Evolutionary conservation across 306 rosid species (phyloP).

Genomic region (cucumber (Cucumis sativus)): DNA sequence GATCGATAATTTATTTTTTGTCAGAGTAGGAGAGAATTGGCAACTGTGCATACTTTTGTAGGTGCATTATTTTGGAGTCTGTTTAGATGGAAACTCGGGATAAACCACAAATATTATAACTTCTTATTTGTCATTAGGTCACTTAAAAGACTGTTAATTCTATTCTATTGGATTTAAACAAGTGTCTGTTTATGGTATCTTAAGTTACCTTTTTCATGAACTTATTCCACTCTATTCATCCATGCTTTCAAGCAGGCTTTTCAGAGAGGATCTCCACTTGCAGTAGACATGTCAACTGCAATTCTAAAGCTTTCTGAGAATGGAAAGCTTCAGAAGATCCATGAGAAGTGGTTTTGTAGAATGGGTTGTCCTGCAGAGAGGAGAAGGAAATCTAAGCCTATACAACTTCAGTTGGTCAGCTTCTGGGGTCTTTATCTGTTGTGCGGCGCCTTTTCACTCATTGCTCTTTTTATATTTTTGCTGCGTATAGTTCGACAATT

Average conservation of each 20-base stretch:
- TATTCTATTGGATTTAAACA: neutral
- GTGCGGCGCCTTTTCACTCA: slow-evolving; percentile 30
- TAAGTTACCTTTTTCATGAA: slow-evolving; percentile 10
- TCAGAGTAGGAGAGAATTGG: neutral
- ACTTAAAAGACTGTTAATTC: neutral
- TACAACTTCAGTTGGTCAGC: slow-evolving; percentile 56
- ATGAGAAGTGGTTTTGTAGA: slow-evolving; percentile 62
- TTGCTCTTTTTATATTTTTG: slow-evolving; percentile 40
- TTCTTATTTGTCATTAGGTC: neutral
- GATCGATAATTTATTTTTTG: no score
- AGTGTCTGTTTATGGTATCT: neutral
- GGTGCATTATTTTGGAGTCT: neutral
- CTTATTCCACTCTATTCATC: neutral
- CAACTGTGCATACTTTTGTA: neutral
- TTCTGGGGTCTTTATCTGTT: slow-evolving; percentile 85
- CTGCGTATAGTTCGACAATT: slow-evolving; percentile 45
- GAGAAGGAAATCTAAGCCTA: slow-evolving; percentile 28
- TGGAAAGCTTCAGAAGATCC: slow-evolving; percentile 70
- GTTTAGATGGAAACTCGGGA: neutral
- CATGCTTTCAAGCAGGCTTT: slow-evolving; percentile 47
- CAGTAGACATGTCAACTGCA: slow-evolving; percentile 83
- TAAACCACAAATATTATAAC: neutral
- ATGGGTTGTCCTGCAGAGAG: slow-evolving; percentile 62
- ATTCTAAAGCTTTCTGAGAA: slow-evolving; percentile 69
- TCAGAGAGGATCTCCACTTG: slow-evolving; percentile 74